These are phyloP conservation scores for Fusarium sp. DNA, from an alignment of 2,329 filamentous ascomycete species.

Conservation along the genomic window DNA sequence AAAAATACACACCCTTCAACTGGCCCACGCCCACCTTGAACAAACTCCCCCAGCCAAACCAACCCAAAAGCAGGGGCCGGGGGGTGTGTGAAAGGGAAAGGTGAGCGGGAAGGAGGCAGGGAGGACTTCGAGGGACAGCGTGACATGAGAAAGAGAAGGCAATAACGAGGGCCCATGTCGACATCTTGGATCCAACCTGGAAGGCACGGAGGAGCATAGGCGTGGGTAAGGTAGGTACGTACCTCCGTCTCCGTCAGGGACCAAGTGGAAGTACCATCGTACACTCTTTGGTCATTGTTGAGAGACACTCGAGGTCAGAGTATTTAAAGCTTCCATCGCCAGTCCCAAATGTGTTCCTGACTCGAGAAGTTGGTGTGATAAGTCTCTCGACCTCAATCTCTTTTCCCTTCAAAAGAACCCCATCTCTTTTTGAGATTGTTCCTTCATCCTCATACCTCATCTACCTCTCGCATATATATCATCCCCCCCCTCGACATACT, in stretches of 20 bases:
- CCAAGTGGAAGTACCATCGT: conserved; percentile 28
- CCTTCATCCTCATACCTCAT: conserved; percentile 12
- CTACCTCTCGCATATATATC: conserved; percentile 20
- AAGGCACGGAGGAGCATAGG: conserved; percentile 17
- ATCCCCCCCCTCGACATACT: conserved; percentile 22
- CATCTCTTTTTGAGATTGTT: conserved; percentile 26
- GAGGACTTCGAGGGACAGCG: conserved; percentile 35
- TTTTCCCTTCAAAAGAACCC: conserved; percentile 14
- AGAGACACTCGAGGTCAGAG: conserved; percentile 39
- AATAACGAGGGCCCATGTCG: conserved; percentile 29
- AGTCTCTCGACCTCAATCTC: conserved; percentile 37
- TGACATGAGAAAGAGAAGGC: conserved; percentile 38
- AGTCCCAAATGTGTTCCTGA: conserved; percentile 23
- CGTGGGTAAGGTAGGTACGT: conserved; percentile 36
- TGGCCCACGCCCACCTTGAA: conserved; percentile 18
- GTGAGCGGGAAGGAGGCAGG: conserved; percentile 37
- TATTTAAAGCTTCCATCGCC: conserved; percentile 48
- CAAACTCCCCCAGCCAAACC: conserved; percentile 25
- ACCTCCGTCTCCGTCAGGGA: conserved; percentile 16
- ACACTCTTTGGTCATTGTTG: conserved; percentile 34
- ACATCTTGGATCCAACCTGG: conserved; percentile 14
- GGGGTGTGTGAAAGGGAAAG: conserved; percentile 35
- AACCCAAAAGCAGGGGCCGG: conserved; percentile 22
- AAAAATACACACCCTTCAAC: conserved; percentile 27
- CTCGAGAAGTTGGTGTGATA: conserved; percentile 36